A percentile compares a stretch with the other conserved stretches of the same genome.
Conservation (phyloP, 805 yeast species). For the Ogataea parapolymorpha region DNA sequence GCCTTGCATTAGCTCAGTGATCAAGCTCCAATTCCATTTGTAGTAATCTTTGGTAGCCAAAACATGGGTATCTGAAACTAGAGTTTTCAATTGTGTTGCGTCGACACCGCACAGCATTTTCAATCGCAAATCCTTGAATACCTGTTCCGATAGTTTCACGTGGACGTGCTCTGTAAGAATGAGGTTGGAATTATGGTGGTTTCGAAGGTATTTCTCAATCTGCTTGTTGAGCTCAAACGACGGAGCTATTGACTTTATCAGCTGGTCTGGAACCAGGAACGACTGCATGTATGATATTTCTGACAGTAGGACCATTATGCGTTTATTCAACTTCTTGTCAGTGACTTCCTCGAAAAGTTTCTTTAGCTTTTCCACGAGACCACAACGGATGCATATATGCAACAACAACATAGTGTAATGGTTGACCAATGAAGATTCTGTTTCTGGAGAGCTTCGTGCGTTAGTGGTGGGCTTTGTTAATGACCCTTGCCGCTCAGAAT, state of each 20-base stretch:
- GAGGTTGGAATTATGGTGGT: slow-evolving; percentile 18
- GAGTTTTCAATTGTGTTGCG: slow-evolving; percentile 62
- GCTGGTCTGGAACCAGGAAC: slow-evolving; percentile 50
- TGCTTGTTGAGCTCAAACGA: slow-evolving; percentile 26
- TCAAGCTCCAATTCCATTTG: slow-evolving; percentile 84
- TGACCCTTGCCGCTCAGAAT: not conserved
- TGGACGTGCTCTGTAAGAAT: slow-evolving; percentile 12
- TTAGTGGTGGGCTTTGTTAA: slow-evolving; percentile 8
- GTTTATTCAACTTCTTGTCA: slow-evolving; percentile 46
- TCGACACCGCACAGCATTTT: slow-evolving; percentile 37
- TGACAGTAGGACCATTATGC: slow-evolving; percentile 62
- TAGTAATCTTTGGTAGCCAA: slow-evolving; percentile 72
- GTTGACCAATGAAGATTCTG: slow-evolving; percentile 44
- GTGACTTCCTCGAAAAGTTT: slow-evolving; percentile 34
- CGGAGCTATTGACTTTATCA: slow-evolving; percentile 28
- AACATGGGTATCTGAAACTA: slow-evolving; percentile 68
- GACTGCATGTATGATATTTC: slow-evolving; percentile 57
- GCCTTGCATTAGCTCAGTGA: slow-evolving; percentile 73
- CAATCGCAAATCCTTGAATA: slow-evolving; percentile 25
- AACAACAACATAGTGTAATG: slow-evolving; percentile 68
- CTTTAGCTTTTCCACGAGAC: slow-evolving; percentile 47
- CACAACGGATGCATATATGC: slow-evolving; percentile 51
- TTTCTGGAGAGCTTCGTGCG: slow-evolving; percentile 32
- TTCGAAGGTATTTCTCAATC: slow-evolving; percentile 29
- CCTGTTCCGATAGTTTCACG: slow-evolving; percentile 14